phyloP scores from a whole-genome alignment of 768 basidiomycete species.

The Rhizopogon vesiculosus region DNA sequence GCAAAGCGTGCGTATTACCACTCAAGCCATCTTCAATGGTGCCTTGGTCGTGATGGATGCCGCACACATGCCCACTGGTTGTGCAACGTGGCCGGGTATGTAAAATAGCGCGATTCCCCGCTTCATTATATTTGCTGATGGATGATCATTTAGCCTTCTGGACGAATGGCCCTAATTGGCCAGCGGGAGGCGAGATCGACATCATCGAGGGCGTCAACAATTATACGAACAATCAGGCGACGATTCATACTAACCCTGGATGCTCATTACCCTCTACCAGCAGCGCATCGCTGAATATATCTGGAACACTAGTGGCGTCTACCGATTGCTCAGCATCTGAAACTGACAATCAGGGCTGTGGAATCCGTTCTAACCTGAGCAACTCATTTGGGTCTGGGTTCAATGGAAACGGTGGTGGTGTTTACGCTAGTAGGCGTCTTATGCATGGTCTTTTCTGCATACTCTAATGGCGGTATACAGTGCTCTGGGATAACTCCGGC shows the following conservation, averaged over 20 bases:
- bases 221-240: slow-evolving; percentile 78
- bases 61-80: slow-evolving; percentile 86
- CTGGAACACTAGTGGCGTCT: slow-evolving; percentile 62
- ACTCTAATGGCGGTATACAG: slow-evolving; percentile 28
- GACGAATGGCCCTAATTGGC: slow-evolving; percentile 45
- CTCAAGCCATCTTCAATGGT: slow-evolving; percentile 52
- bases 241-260: slow-evolving; percentile 72
- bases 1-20: slow-evolving; percentile 75
- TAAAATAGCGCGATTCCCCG: not conserved
- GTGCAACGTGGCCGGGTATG: slow-evolving; percentile 75
- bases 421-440: slow-evolving; percentile 74
- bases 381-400: slow-evolving; percentile 83
- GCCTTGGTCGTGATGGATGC: slow-evolving; percentile 80
- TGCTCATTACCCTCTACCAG: slow-evolving; percentile 55
- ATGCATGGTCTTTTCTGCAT: slow-evolving; percentile 4
- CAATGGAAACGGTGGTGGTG: slow-evolving; percentile 81
- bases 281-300: slow-evolving; percentile 44
- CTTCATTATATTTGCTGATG: not conserved
- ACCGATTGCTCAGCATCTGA: slow-evolving; percentile 67
- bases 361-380: slow-evolving; percentile 53
- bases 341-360: slow-evolving; percentile 81
- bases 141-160: slow-evolving; percentile 34
- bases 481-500: slow-evolving; percentile 74
- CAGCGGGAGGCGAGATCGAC: slow-evolving; percentile 67
- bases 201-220: slow-evolving; percentile 82